A percentile compares a stretch with the other conserved stretches of the same genome.
phyloP scores from a whole-genome alignment of 768 basidiomycete species.

The Leucocoprinus leucothites region DNA sequence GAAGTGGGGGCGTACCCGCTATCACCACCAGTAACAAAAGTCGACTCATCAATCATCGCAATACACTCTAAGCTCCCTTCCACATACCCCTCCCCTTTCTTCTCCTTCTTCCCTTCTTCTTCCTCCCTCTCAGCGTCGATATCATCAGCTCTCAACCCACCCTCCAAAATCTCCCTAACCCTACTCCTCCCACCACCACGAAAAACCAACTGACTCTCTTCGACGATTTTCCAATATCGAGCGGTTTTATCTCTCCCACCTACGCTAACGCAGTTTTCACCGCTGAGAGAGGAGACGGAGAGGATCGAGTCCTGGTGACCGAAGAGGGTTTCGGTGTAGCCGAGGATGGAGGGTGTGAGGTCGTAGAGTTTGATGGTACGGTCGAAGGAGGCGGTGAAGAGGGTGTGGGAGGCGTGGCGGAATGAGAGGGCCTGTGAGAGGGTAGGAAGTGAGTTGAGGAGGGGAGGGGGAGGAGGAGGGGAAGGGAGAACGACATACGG shows the following conservation, averaged over 20 bases:
- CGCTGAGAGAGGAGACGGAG: conserved; percentile 69
- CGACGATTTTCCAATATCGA: conserved; percentile 94
- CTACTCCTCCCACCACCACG: conserved; percentile 92
- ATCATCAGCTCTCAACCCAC: conserved; percentile 61
- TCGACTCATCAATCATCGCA: too few relatives aligned
- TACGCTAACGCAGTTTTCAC: too few relatives aligned
- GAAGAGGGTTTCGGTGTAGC: conserved; percentile 94
- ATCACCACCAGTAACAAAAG: too few relatives aligned
- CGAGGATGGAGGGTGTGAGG: conserved; percentile 65
- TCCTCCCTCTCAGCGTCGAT: conserved; percentile 50
- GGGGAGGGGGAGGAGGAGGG: too few relatives aligned
- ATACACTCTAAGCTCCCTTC: conserved; percentile 93
- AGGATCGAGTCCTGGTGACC: conserved; percentile 93
- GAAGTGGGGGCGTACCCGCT: conserved; percentile 36
- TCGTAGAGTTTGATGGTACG: conserved; percentile 92
- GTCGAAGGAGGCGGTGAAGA: conserved; percentile 80
- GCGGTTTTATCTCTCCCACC: conserved; percentile 89
- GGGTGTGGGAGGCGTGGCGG: conserved; percentile 69
- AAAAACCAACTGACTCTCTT: conserved; percentile 94
- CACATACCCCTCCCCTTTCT: conserved; percentile 61
- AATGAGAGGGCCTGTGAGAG: conserved; percentile 72
- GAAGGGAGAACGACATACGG: conserved; percentile 31
- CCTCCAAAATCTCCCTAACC: conserved; percentile 80
- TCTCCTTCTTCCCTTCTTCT: too few relatives aligned
- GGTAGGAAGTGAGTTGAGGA: too few relatives aligned